Conservation (phyloP, 164 flowering plant species). For the Hamamelis virginiana region DNA sequence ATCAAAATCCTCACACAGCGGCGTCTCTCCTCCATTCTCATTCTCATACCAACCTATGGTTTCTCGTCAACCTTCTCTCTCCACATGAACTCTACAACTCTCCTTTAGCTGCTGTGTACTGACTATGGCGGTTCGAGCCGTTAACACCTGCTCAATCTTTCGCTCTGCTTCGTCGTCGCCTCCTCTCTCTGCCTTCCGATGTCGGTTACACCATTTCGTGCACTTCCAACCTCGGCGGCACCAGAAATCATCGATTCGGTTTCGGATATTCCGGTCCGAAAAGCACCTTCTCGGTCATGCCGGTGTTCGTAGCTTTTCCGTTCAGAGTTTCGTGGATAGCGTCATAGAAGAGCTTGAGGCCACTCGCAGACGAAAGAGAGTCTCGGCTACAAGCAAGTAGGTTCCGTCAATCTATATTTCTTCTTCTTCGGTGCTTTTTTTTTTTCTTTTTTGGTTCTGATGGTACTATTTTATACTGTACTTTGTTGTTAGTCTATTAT, state of each 20-base stretch:
- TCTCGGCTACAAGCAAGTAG: conserved; percentile 42
- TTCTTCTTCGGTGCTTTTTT: not conserved
- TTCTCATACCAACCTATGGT: no score
- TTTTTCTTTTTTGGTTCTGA: no score
- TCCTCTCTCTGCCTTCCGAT: conserved; percentile 31
- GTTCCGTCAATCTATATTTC: not conserved
- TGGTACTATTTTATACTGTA: not conserved
- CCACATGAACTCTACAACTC: no score
- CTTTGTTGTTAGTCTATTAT: no score
- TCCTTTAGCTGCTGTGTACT: no score
- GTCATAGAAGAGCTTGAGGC: conserved; percentile 41
- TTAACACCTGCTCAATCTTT: conserved; percentile 41
- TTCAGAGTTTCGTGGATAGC: conserved; percentile 47
- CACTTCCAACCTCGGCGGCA: conserved; percentile 8
- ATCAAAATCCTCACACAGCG: no score
- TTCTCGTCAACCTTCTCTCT: no score
- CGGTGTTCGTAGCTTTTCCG: conserved; percentile 21
- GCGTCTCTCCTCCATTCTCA: no score
- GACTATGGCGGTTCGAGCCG: conserved; percentile 58
- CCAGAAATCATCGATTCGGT: conserved; percentile 21
- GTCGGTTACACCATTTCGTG: conserved; percentile 22
- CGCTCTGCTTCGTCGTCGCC: conserved; percentile 43
- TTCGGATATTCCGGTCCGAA: conserved; percentile 14
- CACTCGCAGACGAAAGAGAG: conserved; percentile 24
- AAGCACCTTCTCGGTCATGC: conserved; percentile 9